phyloP scores from a whole-genome alignment of 352 stramenopile genomes.

The Pythium phragmiticola region DNA sequence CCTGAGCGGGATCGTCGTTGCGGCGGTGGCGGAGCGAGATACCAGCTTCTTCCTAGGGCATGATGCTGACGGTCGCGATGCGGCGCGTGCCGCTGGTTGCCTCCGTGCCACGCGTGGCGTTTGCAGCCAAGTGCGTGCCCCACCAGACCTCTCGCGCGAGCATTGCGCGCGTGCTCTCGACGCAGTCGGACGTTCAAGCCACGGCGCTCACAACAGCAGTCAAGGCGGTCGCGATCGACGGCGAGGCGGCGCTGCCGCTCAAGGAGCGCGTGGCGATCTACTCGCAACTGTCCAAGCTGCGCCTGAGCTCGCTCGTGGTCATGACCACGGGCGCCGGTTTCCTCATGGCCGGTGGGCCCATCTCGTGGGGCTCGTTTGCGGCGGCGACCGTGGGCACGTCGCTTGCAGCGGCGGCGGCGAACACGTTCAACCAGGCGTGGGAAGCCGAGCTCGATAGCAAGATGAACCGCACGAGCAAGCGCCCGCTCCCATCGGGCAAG shows the following conservation, averaged over 20 bases:
- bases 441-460: slow-evolving; percentile 93
- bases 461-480: slow-evolving; percentile 96
- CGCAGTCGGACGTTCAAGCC: slow-evolving; percentile 47
- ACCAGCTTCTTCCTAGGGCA: neutral
- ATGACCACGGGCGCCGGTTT: slow-evolving; percentile 96
- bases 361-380: slow-evolving; percentile 88
- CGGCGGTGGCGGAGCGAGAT: slow-evolving; percentile 12
- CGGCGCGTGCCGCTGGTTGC: slow-evolving; percentile 6
- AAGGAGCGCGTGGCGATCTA: slow-evolving; percentile 76
- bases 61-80: slow-evolving; percentile 28
- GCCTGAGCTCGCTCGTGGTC: slow-evolving; percentile 95
- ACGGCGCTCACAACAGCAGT: slow-evolving; percentile 30
- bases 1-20: slow-evolving; percentile 22
- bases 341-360: slow-evolving; percentile 93
- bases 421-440: slow-evolving; percentile 98
- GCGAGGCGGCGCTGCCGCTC: slow-evolving; percentile 39
- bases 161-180: slow-evolving; percentile 61
- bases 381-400: slow-evolving; percentile 93
- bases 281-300: slow-evolving; percentile 93
- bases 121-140: neutral
- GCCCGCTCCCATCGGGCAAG: slow-evolving; percentile 90
- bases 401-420: slow-evolving; percentile 92
- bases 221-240: slow-evolving; percentile 9
- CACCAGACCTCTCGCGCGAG: slow-evolving; percentile 15
- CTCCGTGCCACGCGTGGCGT: neutral